Evolutionary conservation across 2,329 filamentous ascomycete genomes (phyloP), one percentile per base, ranked within the genome.

Genomic region (Berkeleyomyces basicola): DNA sequence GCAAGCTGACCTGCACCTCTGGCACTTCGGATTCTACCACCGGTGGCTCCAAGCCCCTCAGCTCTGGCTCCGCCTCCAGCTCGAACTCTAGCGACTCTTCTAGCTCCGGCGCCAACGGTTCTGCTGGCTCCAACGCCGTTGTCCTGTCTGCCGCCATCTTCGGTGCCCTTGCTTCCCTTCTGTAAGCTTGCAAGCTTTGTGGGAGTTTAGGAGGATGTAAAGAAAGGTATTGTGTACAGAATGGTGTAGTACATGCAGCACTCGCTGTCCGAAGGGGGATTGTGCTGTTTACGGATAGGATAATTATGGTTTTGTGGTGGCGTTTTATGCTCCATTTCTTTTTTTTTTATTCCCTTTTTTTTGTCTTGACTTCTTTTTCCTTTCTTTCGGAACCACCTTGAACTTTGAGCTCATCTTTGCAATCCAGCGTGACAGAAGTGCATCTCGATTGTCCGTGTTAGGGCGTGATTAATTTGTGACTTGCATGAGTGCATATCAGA

Each of bases 11-110:
- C 40, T 84, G 82, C 77, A 72, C 72, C 37, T 63, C 64, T 7
- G 75, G 80, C 71, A 78, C 79, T 70, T 72, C 72, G 59, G 70
- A 76, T 53, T 80, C 81, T 71, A 82, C 82, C 74, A 70, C 77
- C 66, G 78, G 71, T 59, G 70, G 70, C 61, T 69, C 71, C 61
- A 67, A 65, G 58, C 67, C 66, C 61, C 46, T 61, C 44, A 59
- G 59, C 46, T 51, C 51, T 33, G 40, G 57, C 55, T 57, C 59
- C 6, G 69, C 67, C 64, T 66, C 68, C 51, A 69, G 71, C 64
- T 68, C 68, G 65, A 68, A 70, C 55, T 67, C 68, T 67, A 68
- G 64, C 63, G 67, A 69, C 61, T 68, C 64, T 63, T 62, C 63
- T 61, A 79, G 77, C 61, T 75, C 77, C 55, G 76, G 75, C 3